These are phyloP conservation scores for Bryum argenteum DNA, from an alignment of 225 moss, liverwort and hornwort genomes.

Conservation along the genomic window DNA sequence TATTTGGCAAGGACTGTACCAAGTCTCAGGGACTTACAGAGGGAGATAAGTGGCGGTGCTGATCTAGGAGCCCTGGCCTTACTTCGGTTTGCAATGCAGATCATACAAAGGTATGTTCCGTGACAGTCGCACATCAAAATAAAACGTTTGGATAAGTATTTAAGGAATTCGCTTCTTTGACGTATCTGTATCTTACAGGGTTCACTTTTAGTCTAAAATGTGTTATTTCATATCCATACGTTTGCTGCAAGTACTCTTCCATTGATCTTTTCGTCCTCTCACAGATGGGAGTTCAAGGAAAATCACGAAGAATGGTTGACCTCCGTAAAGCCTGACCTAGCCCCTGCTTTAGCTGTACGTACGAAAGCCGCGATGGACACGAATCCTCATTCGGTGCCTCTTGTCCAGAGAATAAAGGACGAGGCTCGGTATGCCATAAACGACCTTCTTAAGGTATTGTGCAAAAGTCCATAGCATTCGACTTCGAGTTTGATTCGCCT, in stretches of 20 bases:
- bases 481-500: neutral
- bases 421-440: slow-evolving; percentile 84
- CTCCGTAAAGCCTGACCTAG: slow-evolving; percentile 66
- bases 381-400: slow-evolving; percentile 57
- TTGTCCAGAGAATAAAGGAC: slow-evolving; percentile 71
- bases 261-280: slow-evolving; percentile 6
- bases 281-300: slow-evolving; percentile 84
- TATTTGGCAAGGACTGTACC: slow-evolving; percentile 72
- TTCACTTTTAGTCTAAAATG: neutral
- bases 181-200: neutral
- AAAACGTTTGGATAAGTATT: too few species aligned
- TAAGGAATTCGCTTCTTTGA: too few species aligned
- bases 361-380: slow-evolving; percentile 66
- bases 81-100: slow-evolving; percentile 73
- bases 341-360: slow-evolving; percentile 61
- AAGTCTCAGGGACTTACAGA: slow-evolving; percentile 66
- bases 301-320: slow-evolving; percentile 94
- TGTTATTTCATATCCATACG: neutral
- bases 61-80: slow-evolving; percentile 66
- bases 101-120: slow-evolving; percentile 71
- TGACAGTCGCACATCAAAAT: too few species aligned
- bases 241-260: slow-evolving; percentile 6
- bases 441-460: slow-evolving; percentile 84
- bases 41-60: slow-evolving; percentile 60
- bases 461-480: neutral